Conservation (phyloP, 1,284 basidiomycete species). For the Papiliotrema terrestris region DNA sequence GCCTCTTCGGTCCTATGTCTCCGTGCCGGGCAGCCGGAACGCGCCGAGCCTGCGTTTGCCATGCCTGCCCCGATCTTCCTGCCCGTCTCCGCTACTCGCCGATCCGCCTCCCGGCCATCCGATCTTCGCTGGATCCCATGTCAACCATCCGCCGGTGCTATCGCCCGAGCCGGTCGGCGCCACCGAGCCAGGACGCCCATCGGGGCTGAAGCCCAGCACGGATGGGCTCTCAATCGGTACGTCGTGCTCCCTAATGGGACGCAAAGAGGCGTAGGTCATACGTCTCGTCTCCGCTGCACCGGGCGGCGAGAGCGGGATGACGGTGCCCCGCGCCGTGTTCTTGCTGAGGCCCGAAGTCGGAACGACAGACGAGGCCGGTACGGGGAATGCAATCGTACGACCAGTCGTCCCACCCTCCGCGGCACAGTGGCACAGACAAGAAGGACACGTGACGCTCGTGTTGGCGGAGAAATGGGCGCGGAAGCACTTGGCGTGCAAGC, state of each 20-base stretch:
- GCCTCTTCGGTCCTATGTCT: neutral
- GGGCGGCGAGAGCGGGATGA: neutral
- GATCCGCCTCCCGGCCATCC: constrained; percentile 1
- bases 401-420: constrained; percentile 15
- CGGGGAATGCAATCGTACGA: constrained; percentile 2
- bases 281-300: neutral
- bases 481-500: constrained; percentile 62
- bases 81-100: neutral
- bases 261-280: neutral
- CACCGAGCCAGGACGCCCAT: neutral
- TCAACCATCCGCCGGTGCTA: neutral
- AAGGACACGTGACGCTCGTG: constrained; percentile 27
- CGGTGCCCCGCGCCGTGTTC: neutral
- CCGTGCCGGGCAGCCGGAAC: neutral
- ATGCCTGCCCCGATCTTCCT: neutral
- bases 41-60: neutral
- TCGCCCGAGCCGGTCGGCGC: neutral
- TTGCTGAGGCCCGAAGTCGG: neutral
- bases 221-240: neutral
- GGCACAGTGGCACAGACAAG: constrained; percentile 37
- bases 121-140: constrained; percentile 4
- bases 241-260: constrained; percentile 4
- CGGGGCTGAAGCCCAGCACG: constrained; percentile 4
- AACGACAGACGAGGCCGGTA: neutral
- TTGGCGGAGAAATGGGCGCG: constrained; percentile 18